Percentiles rank a stretch among this genome's conserved stretches.
Evolutionary conservation across 495 filamentous ascomycete genomes (phyloP).

Genomic region (Cladorrhinum samala): DNA sequence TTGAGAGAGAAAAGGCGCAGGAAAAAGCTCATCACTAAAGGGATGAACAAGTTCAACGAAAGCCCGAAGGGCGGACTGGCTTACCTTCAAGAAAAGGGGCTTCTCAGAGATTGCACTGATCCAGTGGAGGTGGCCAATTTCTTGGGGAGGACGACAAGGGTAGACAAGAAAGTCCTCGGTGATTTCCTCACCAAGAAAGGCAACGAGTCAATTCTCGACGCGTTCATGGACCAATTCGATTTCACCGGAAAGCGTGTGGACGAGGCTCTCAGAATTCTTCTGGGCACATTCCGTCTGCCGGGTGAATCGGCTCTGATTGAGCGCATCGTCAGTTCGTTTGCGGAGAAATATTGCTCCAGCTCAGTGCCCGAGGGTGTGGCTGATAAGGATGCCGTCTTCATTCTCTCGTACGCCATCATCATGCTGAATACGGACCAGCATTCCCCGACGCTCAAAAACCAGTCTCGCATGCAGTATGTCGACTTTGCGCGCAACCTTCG

Average conservation of each 20-base stretch:
- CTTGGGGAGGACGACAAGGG: conserved; percentile 72
- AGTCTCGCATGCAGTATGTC: conserved; percentile 70
- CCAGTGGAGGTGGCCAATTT: conserved; percentile 72
- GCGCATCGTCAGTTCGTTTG: conserved; percentile 80
- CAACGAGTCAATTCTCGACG: conserved; percentile 73
- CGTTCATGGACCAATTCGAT: conserved; percentile 79
- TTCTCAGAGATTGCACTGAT: conserved; percentile 71
- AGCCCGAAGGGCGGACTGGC: conserved; percentile 84
- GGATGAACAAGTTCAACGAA: conserved; percentile 90
- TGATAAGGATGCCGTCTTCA: conserved; percentile 81
- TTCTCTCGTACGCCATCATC: conserved; percentile 93
- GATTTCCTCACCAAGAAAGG: conserved; percentile 87
- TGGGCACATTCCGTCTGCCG: conserved; percentile 90
- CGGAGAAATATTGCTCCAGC: conserved; percentile 76
- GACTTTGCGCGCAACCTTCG: conserved; percentile 85
- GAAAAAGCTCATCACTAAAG: conserved; percentile 84
- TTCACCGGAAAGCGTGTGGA: conserved; percentile 83
- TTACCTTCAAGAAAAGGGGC: conserved; percentile 73
- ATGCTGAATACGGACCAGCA: conserved; percentile 94
- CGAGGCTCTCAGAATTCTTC: conserved; percentile 77
- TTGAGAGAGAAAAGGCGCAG: conserved; percentile 64
- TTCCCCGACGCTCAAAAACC: conserved; percentile 79
- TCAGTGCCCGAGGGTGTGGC: conserved; percentile 67
- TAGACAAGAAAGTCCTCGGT: conserved; percentile 86
- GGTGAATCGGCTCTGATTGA: conserved; percentile 92